A percentile compares a stretch with the other conserved stretches of the same genome.
These are phyloP conservation scores for Phoma sp. DNA, from an alignment of 2,329 filamentous ascomycete genomes.

Conservation along the genomic window DNA sequence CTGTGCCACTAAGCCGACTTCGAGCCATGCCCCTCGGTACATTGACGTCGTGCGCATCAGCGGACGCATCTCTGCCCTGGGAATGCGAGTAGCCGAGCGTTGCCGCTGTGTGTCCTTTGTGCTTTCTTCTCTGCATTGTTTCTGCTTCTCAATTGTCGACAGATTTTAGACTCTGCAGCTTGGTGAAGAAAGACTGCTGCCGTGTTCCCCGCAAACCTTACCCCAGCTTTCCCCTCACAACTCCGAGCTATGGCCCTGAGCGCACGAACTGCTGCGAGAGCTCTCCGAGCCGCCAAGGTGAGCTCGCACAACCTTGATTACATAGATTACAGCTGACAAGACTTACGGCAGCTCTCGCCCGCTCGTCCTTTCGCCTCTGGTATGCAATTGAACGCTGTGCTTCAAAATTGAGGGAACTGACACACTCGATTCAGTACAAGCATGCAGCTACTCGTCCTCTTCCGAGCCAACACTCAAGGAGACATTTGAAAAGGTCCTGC, in stretches of 20 bases:
- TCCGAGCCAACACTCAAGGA: conserved; percentile 89
- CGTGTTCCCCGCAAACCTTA: conserved; percentile 31
- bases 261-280: conserved; percentile 66
- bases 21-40: conserved; percentile 41
- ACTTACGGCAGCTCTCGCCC: conserved; percentile 33
- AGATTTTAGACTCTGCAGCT: conserved; percentile 9
- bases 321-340: conserved; percentile 21
- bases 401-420: conserved; percentile 18
- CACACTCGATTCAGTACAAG: conserved; percentile 40
- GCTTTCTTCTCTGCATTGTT: conserved; percentile 9
- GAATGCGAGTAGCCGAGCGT: conserved; percentile 36
- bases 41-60: conserved; percentile 24
- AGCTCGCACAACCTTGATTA: conserved; percentile 31
- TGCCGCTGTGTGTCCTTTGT: conserved; percentile 35
- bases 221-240: conserved; percentile 39
- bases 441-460: conserved; percentile 71
- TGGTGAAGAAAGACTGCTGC: conserved; percentile 21
- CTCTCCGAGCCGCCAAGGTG: conserved; percentile 70
- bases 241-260: conserved; percentile 66
- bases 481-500: conserved; percentile 82
- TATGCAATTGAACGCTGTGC: conserved; percentile 37
- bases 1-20: conserved; percentile 30
- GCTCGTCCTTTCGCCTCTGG: conserved; percentile 44
- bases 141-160: conserved; percentile 7
- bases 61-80: conserved; percentile 21